Evolutionary conservation across 495 filamentous ascomycete genomes (phyloP), one percentile per base, ranked within the genome.

Genomic region (Daldinia childiae): DNA sequence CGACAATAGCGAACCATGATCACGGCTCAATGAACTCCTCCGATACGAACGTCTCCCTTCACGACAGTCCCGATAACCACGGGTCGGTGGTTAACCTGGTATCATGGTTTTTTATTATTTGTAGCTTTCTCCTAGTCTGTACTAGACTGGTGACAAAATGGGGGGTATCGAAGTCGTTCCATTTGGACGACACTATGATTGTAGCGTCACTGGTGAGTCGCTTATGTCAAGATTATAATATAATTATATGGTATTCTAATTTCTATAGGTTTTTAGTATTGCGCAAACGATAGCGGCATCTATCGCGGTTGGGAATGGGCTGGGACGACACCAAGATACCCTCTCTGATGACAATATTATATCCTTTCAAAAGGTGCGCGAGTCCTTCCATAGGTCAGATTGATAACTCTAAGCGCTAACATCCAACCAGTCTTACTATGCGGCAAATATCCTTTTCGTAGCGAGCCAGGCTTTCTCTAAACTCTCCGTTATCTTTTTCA

Each of bases 381-480:
- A 1, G 54, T 15, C 17, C 54, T 5, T 36, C 3, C 30, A 15
- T 30, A 32, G n/a, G 8, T 11, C 17, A 30, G 54, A 36, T 36
- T 34, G 6, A 1, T 12, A 21, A 57, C 34, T 36, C 4, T 0
- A 36, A 57, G 29, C 30, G n/a, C 54, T 57, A 21, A 57, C 54
- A 34, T 36, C 26, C 5, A 34, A 12, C 8, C 9, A 57, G 54
- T 57, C 29, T 36, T 57, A 57, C 5, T 57, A 57, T 21, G 54
- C 54, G n/a, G 54, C 54, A 3, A 57, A 57, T 36, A 2, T 57
- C 2, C 54, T 57, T 36, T 57, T 57, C 54, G 30, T 57, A 3
- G 30, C 54, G 54, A 36, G 54, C 54, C 54, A 57, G 54, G 30
- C 54, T 21, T 57, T 57, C 54, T 57, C 54, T 19, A 57, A 57